Conservation (phyloP, 495 filamentous ascomycete genomes). For the Penicillium salamii region DNA sequence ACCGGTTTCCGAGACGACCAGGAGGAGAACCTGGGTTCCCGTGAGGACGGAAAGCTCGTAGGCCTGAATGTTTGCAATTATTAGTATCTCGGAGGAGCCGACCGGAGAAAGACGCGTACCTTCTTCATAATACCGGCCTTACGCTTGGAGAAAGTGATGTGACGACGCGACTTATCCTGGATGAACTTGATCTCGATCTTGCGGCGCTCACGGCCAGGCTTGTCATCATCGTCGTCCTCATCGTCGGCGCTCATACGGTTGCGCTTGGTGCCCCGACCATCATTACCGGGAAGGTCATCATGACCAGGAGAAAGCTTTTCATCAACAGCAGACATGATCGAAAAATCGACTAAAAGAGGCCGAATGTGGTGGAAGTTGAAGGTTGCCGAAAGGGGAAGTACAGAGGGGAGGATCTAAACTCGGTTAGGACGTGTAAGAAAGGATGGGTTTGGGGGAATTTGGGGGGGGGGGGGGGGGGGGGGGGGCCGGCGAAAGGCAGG, state of each 20-base stretch:
- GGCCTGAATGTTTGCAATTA: constrained; percentile 53
- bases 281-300: constrained; percentile 55
- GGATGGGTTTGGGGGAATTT: constrained; percentile 14
- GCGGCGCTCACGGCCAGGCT: constrained; percentile 94
- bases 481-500: constrained; percentile 37
- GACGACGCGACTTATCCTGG: constrained; percentile 98
- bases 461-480: constrained; percentile 38
- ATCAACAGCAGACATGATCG: constrained; percentile 44
- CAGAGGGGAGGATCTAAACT: constrained; percentile 47
- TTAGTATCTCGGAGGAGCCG: too few relatives aligned
- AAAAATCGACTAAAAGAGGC: constrained; percentile 5
- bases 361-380: constrained; percentile 14
- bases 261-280: constrained; percentile 85
- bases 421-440: constrained; percentile 44
- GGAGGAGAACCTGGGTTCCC: constrained; percentile 93
- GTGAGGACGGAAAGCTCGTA: constrained; percentile 98
- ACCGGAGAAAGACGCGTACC: constrained; percentile 68
- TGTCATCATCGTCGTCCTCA: constrained; percentile 97
- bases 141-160: constrained; percentile 99
- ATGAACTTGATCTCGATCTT: constrained; percentile 99
- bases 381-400: constrained; percentile 48
- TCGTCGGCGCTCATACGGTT: constrained; percentile 84
- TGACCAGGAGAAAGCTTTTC: constrained; percentile 49
- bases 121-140: constrained; percentile 99
- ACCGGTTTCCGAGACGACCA: constrained; percentile 97